Base-by-base conservation (phyloP, 139 green algal genomes). In the Medakamo hakoo region DNA sequence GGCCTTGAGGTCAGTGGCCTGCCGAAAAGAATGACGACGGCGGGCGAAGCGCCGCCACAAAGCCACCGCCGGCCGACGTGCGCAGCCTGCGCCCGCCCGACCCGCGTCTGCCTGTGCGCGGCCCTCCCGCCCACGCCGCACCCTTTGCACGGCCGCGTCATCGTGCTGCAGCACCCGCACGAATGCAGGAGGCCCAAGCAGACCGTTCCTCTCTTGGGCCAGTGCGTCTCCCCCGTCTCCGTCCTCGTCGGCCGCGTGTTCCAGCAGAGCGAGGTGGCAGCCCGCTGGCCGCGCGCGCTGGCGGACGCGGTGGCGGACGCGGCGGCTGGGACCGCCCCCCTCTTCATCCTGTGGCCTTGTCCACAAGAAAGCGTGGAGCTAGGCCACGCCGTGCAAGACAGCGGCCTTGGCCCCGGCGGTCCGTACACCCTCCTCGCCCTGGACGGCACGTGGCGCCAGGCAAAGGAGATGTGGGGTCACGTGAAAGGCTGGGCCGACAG, bases 391-490 rank as follows among this genome's bases (percentile, higher is more conserved):
- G n/a, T n/a, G n/a, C n/a, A n/a, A n/a, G n/a, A n/a, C n/a, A n/a
- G n/a, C n/a, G n/a, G n/a, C n/a, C n/a, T n/a, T n/a, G n/a, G n/a
- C n/a, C n/a, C n/a, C n/a, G n/a, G n/a, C n/a, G n/a, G n/a, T n/a
- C n/a, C n/a, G n/a, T 69, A 63, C 32, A 30, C 16, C 30, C 60
- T 72, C 9, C 20, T 68, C n/a, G 67, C 27, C 23, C 55, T 72
- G 23, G 67, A 72, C 29, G 67, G 67, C 40, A 72, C 67, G 19
- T 72, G 67, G 67, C 67, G 67, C 55, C 67, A 72, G n/a, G 67
- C 67, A 4, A 30, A 59, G 25, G 60, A 72, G 62, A 67, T 72
- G 67, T 68, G 62, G n/a, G n/a, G n/a, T n/a, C n/a, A n/a, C n/a
- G n/a, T n/a, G n/a, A n/a, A n/a, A n/a, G n/a, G n/a, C n/a, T n/a